phyloP scores from a whole-genome alignment of 305 asterid genomes.

The Solanum hybrid region DNA sequence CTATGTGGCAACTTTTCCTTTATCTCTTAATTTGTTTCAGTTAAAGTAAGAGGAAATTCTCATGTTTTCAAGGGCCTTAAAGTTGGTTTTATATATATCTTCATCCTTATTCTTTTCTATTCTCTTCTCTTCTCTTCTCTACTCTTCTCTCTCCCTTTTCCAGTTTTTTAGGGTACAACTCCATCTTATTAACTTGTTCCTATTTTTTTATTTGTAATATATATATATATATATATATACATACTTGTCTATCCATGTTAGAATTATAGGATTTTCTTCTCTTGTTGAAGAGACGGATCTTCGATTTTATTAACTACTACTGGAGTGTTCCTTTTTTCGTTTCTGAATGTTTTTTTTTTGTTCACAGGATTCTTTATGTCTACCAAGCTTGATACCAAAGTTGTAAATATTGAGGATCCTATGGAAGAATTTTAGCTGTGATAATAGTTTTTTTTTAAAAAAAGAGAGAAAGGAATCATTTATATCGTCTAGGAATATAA shows the following conservation, averaged over 20 bases:
- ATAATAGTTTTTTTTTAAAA: background rate
- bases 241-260: background rate
- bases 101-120: conserved; percentile 1
- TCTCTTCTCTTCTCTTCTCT: conserved; percentile 4
- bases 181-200: background rate
- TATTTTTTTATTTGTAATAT: background rate
- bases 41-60: conserved; percentile 61
- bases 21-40: conserved; percentile 42
- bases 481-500: background rate
- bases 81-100: conserved; percentile 42
- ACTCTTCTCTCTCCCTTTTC: background rate
- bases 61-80: conserved; percentile 43
- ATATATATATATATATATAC: no score
- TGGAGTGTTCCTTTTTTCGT: background rate
- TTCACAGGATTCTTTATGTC: background rate
- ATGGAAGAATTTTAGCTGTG: background rate
- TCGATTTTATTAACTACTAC: background rate
- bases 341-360: conserved; percentile 3
- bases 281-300: background rate
- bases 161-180: background rate
- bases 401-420: background rate
- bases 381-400: background rate
- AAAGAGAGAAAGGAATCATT: background rate
- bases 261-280: background rate
- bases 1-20: conserved; percentile 50